Conservation (phyloP, 163 green algal genomes). For the Coccomyxa subellipsoidea region DNA sequence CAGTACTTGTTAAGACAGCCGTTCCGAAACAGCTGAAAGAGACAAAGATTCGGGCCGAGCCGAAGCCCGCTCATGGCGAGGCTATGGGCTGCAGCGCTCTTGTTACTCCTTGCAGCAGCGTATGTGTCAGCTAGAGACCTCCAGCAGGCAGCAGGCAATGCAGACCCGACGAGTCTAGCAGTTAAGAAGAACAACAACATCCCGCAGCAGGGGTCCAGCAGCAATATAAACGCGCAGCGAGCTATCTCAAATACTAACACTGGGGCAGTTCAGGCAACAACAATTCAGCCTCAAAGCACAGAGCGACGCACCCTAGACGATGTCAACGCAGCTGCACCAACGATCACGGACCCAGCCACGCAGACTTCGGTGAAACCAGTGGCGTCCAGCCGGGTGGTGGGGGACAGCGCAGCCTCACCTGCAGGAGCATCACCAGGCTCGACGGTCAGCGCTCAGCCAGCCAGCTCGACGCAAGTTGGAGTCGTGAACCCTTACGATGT, state of each 20-base stretch:
- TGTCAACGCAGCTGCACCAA: not conserved
- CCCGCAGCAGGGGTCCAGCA: not conserved
- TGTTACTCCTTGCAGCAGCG: not conserved
- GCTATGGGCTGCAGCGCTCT: not conserved
- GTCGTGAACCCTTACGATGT: not conserved
- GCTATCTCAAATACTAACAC: not conserved
- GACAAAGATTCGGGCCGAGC: not conserved
- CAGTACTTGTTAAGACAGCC: too few species aligned
- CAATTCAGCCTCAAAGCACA: not conserved
- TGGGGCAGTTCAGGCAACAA: not conserved
- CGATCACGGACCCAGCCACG: not conserved
- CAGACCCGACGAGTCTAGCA: not conserved
- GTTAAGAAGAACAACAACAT: slow-evolving; percentile 2
- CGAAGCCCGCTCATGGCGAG: not conserved
- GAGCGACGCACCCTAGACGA: not conserved
- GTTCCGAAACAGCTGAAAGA: too few species aligned
- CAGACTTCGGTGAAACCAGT: not conserved
- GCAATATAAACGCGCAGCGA: not conserved
- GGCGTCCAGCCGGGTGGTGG: not conserved
- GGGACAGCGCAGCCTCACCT: not conserved
- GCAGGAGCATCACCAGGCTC: not conserved
- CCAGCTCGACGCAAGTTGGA: not conserved
- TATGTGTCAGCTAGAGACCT: not conserved
- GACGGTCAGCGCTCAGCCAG: not conserved
- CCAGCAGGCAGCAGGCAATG: not conserved